Conservation (phyloP, 805 yeast genomes). For the Hanseniaspora jakobsenii region DNA sequence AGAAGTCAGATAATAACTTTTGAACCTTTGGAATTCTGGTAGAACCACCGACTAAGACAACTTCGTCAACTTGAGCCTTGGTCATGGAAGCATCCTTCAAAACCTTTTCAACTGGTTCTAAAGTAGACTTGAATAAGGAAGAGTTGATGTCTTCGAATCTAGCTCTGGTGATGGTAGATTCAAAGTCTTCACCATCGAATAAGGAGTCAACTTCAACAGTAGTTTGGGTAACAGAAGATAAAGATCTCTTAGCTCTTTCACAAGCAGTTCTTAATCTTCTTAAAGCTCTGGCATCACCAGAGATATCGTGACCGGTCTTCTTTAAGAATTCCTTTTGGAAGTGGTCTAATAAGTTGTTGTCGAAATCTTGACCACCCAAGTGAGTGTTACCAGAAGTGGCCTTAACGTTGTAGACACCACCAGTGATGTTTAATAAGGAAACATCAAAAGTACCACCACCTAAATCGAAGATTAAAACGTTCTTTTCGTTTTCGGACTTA, state of each 20-base stretch:
- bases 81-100: conserved; percentile 80
- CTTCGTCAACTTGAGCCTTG: conserved; percentile 81
- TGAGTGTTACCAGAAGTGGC: conserved; percentile 99
- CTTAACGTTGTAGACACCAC: conserved; percentile 93
- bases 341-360: conserved; percentile 85
- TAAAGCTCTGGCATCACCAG: conserved; percentile 85
- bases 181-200: conserved; percentile 91
- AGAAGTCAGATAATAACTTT: conserved; percentile 85
- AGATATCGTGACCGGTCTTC: conserved; percentile 86
- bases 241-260: conserved; percentile 97
- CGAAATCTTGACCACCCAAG: conserved; percentile 99
- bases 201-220: conserved; percentile 93
- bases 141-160: conserved; percentile 95
- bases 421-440: conserved; percentile 81
- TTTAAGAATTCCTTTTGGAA: conserved; percentile 90
- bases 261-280: conserved; percentile 98
- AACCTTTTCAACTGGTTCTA: conserved; percentile 90
- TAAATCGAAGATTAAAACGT: conserved; percentile 84
- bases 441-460: conserved; percentile 99
- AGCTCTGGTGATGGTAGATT: conserved; percentile 89
- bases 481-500: conserved; percentile 67
- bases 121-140: conserved; percentile 81
- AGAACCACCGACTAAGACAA: conserved; percentile 96
- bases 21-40: conserved; percentile 98
- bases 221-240: conserved; percentile 92